Conservation (phyloP, 176 grass and related monocot genomes). For the Phragmites australis region DNA sequence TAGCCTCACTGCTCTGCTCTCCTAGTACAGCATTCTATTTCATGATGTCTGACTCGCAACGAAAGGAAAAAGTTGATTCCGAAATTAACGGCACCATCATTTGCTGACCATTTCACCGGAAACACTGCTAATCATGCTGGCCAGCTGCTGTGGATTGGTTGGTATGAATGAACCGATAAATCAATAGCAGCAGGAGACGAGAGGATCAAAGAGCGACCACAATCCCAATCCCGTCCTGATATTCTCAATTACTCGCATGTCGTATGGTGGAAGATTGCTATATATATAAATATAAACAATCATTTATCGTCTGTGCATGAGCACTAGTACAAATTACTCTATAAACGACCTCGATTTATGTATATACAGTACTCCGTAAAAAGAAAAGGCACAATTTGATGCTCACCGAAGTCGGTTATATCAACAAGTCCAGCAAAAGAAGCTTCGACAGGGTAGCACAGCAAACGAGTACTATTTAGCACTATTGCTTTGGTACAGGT, state of each 20-base stretch:
- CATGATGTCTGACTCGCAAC: not conserved
- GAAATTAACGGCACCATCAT: constrained; percentile 1
- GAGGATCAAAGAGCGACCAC: not conserved
- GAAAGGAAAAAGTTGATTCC: not conserved
- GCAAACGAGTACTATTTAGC: too few species aligned
- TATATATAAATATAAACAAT: too few species aligned
- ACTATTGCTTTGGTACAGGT: too few species aligned
- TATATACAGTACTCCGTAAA: too few species aligned
- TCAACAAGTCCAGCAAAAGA: too few species aligned
- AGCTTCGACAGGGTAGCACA: too few species aligned
- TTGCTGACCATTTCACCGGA: constrained; percentile 7
- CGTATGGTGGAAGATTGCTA: not conserved
- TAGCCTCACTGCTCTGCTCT: not conserved
- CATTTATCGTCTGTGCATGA: too few species aligned
- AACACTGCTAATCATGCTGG: not conserved
- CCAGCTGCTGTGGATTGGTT: not conserved
- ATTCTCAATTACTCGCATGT: not conserved
- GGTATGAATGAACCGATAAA: not conserved
- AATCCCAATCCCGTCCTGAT: not conserved
- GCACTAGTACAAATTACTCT: too few species aligned
- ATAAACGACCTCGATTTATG: too few species aligned
- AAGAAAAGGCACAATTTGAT: too few species aligned
- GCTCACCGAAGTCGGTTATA: too few species aligned
- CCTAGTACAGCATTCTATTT: not conserved
- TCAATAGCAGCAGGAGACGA: not conserved